Evolutionary conservation across 108 stramenopile genomes (phyloP).

Genomic region (Stephanodiscus minutulus): DNA sequence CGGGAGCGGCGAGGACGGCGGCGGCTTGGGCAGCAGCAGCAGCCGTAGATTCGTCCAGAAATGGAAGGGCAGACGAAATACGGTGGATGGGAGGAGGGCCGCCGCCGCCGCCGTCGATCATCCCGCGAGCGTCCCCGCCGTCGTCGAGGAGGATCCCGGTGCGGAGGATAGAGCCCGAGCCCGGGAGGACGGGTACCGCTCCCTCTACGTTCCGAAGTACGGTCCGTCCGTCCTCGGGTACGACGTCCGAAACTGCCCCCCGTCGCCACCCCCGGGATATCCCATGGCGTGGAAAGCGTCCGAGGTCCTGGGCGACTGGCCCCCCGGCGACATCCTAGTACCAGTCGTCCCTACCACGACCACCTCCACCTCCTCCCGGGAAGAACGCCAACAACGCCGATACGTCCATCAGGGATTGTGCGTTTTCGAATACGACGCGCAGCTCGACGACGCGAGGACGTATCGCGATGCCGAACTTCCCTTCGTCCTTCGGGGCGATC

Average conservation of each 20-base stretch:
- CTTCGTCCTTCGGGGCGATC: constrained; percentile 77
- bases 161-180: background rate
- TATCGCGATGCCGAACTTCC: constrained; percentile 74
- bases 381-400: background rate
- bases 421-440: constrained; percentile 39
- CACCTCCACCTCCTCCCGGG: too few species aligned
- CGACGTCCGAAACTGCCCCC: constrained; percentile 39
- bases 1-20: too few species aligned
- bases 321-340: constrained; percentile 29
- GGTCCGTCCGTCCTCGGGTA: constrained; percentile 17
- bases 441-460: constrained; percentile 38
- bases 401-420: constrained; percentile 40
- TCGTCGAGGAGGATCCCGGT: background rate
- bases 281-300: constrained; percentile 33
- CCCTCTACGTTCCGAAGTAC: constrained; percentile 27
- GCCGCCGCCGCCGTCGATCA: too few species aligned
- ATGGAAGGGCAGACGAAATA: too few species aligned
- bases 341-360: too few species aligned
- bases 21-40: too few species aligned
- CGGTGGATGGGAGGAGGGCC: too few species aligned
- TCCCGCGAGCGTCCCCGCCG: too few species aligned
- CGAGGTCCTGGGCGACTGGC: constrained; percentile 33
- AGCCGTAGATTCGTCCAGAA: too few species aligned
- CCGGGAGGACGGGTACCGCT: constrained; percentile 19
- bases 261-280: constrained; percentile 35